Evolutionary conservation across 2,329 filamentous ascomycete species (phyloP), one percentile per base, ranked within the genome.

Genomic region (Sarocladium oryzae): DNA sequence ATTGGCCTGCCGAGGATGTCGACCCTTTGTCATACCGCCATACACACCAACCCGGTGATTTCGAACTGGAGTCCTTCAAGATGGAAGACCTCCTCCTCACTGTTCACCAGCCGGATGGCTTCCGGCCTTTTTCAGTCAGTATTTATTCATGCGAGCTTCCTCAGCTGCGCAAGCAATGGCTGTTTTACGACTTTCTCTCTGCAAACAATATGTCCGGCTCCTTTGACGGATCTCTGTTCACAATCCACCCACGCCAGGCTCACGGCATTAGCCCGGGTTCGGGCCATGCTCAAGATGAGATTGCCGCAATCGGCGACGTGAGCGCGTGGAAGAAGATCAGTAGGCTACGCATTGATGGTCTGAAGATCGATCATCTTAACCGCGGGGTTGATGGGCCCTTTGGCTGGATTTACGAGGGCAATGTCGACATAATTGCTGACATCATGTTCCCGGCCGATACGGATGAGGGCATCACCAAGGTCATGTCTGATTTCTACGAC

Each of bases 401-500:
- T 66, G 91, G 89, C 3, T 99, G 93, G 93, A 99, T 99, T 50
- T 88, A 95, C 58, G 89, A 97, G 69, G 93, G 93, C 30, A 95
- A 93, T 56, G 90, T 99, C 36, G 93, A 99, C 64, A 96, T 99
- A 55, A 85, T 97, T 13, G 88, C 93, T 6, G 93, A 99, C 61
- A 84, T 99, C 57, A 92, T 96, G 82, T 88, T 99, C 55, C 93
- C 93, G 1, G 82, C 84, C 28, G 93, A 97, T 51, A 82, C 83
- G 36, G 88, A 95, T 53, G 90, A 92, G 55, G 88, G 91, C 56
- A 85, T 99, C 52, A 86, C 86, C 21, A 96, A 96, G 66, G 90
- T 96, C 41, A 88, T 99, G 79, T 85, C 87, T n/a, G 91, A 96
- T 63, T 91, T 99, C 61, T 97, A 97, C 68, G 92, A 97, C 66